Base-by-base conservation (phyloP, 202 grass and related monocot species). In the Panicum hallii region DNA sequence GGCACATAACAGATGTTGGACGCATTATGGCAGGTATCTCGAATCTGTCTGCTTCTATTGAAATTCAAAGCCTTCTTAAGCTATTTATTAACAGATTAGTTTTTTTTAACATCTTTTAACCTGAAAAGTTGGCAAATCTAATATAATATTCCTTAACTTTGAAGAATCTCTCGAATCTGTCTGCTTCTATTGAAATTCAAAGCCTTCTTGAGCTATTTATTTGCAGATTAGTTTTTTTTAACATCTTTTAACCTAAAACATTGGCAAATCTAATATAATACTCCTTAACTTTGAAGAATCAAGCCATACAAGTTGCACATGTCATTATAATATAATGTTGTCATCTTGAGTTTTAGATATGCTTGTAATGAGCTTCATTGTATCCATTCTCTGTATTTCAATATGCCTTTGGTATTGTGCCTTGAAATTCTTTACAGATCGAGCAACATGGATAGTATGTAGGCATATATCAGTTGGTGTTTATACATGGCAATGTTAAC, bases 1-100 rank as follows among this genome's bases (percentile, higher is more conserved):
- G 95, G 63, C 63, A 82, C 16, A 98, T 93, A 93, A 98, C 95
- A 71, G 88, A 89, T 74, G 65, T 89, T 82, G 95, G 95, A 53
- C 89, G 87, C 70, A 83, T 80, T 72, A 98, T 98, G 93, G 87
- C 95, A 85, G 95, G 95, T 98, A 93, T 76, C 46, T 42, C 6
- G 48, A 55, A 13, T 41, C 63, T 80, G 16, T 74, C 41, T 66
- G 16, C 74, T 67, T 50, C 72, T 53, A 75, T 13, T 70, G 52
- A 34, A 75, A 54, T 78, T 73, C 26, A 64, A 86, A 64, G 0
- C 9, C 54, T 11, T 76, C 12, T 83, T 74, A n/a, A 75, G 42
- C 42, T 53, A 17, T 28, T 52, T 23, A 11, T 85, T 22, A 12
- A 19, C 67, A 66, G 36, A 55, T 50, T 73, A 7, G 3, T 26